A percentile compares a stretch with the other conserved stretches of the same genome.
phyloP scores from a whole-genome alignment of 371 early-diverging fungal genomes.

The Apophysomyces trapeziformis region DNA sequence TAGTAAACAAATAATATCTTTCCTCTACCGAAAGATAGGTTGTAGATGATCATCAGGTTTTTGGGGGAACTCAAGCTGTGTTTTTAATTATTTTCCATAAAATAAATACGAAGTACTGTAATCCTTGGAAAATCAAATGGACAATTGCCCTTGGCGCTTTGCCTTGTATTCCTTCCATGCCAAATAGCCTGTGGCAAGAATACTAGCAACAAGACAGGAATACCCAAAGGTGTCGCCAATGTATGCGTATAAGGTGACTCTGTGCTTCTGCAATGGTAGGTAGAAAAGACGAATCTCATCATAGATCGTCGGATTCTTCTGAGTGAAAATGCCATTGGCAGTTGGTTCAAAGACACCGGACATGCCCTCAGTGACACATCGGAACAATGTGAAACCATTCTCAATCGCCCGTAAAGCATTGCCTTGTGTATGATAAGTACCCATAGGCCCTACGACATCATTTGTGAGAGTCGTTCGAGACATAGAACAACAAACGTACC shows the following conservation, averaged over 20 bases:
- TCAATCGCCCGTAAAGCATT: constrained; percentile 56
- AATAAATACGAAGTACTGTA: too few relatives aligned
- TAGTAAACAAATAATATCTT: too few relatives aligned
- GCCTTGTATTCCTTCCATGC: neutral
- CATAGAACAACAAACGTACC: constrained; percentile 25
- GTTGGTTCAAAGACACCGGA: constrained; percentile 56
- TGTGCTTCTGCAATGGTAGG: constrained; percentile 50
- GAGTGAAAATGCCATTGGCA: constrained; percentile 44
- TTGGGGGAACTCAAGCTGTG: too few relatives aligned
- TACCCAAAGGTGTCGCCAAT: constrained; percentile 51
- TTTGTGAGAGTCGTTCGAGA: neutral
- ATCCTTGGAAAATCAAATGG: neutral
- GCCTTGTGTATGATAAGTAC: constrained; percentile 50
- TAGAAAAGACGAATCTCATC: constrained; percentile 46
- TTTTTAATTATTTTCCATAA: too few relatives aligned
- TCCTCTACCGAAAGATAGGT: too few relatives aligned
- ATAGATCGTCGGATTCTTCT: constrained; percentile 46
- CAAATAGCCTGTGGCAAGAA: constrained; percentile 14
- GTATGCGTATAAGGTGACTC: constrained; percentile 45
- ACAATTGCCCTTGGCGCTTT: neutral
- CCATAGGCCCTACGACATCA: constrained; percentile 38
- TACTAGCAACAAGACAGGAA: constrained; percentile 35
- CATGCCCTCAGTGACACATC: constrained; percentile 57
- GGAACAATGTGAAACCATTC: constrained; percentile 56
- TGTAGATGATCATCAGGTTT: too few relatives aligned